Evolutionary conservation across 164 flowering plant species (phyloP), one percentile per base, ranked within the genome.

Genomic region (Liriodendron chinense): DNA sequence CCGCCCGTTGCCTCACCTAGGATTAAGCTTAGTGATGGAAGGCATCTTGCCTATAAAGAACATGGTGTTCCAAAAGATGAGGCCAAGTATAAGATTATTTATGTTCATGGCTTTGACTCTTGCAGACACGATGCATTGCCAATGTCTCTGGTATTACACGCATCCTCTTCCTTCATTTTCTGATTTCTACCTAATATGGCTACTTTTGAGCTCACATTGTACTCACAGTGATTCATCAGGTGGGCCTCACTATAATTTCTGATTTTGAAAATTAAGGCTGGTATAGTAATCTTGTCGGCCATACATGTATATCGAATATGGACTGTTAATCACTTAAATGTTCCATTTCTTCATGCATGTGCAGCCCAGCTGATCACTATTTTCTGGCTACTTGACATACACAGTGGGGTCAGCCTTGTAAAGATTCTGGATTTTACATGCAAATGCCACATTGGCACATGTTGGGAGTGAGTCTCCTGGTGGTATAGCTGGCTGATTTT

Each of bases 1-100:
- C 91, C 88, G 21, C 80, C 84, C 0, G 74, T 91, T 25, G 90
- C 96, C 23, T 87, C 90, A 64, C 83, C 91, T 13, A 84, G 93
- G 74, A 82, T 91, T 69, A 85, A 84, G 78, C 96, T 91, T 47
- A 82, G 82, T 59, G 94, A 91, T 85, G 96, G 96, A 70, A 90
- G 96, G 72, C 81, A 85, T 79, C 83, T 91, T 75, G 93, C 96
- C 22, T 90, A 90, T 86, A 85, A 86, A 78, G 93, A 91, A 76
- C 80, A 83, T 72, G 96, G 94, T 50, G 89, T 87, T 7, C 83
- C 90, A 49, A 88, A 79, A 81, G 92, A 85, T 7, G 71, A 23
- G 26, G 93, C 96, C 61, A 85, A 83, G 47, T 78, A 81, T 77
- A 90, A 86, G 79, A 83, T 90, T 70, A 73, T 91, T 25, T 82